Evolutionary conservation across 176 grass and related monocot species (phyloP).

Genomic region (Triticum timopheevii): DNA sequence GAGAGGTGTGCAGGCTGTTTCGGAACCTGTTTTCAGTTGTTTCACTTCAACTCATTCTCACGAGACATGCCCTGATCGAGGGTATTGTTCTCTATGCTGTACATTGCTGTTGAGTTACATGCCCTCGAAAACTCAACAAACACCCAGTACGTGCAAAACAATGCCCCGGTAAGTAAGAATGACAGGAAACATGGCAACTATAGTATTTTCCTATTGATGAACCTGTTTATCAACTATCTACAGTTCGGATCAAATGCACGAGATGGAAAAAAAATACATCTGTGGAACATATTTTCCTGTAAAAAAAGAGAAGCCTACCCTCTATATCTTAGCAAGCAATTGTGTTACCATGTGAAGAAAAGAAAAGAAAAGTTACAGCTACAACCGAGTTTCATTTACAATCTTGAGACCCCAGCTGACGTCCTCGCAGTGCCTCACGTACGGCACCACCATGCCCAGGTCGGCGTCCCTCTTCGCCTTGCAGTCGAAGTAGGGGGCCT

Average conservation of each 20-base stretch:
- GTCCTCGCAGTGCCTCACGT: slow-evolving; percentile 79
- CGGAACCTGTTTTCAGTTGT: too few species aligned
- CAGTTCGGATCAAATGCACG: slow-evolving; percentile 32
- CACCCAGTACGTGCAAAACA: too few species aligned
- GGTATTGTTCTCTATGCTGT: too few species aligned
- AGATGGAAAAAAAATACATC: neutral
- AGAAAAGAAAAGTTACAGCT: slow-evolving; percentile 2
- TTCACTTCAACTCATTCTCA: too few species aligned
- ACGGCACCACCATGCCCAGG: slow-evolving; percentile 42
- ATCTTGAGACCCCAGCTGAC: slow-evolving; percentile 70
- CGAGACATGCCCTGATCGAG: too few species aligned
- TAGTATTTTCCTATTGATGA: neutral
- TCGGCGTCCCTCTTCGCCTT: slow-evolving; percentile 47
- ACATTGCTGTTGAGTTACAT: too few species aligned
- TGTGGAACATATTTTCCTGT: neutral
- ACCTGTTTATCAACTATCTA: slow-evolving; percentile 35
- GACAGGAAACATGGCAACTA: too few species aligned
- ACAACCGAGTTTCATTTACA: slow-evolving; percentile 48
- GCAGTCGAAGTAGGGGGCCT: slow-evolving; percentile 60
- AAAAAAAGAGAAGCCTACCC: slow-evolving; percentile 6
- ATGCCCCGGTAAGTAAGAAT: too few species aligned
- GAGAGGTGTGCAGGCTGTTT: too few species aligned
- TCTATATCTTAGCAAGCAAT: neutral
- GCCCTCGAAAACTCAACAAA: too few species aligned
- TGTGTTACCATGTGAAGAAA: neutral